phyloP scores from a whole-genome alignment of 2,329 filamentous ascomycete genomes.

The Hirsutella thompsonii region DNA sequence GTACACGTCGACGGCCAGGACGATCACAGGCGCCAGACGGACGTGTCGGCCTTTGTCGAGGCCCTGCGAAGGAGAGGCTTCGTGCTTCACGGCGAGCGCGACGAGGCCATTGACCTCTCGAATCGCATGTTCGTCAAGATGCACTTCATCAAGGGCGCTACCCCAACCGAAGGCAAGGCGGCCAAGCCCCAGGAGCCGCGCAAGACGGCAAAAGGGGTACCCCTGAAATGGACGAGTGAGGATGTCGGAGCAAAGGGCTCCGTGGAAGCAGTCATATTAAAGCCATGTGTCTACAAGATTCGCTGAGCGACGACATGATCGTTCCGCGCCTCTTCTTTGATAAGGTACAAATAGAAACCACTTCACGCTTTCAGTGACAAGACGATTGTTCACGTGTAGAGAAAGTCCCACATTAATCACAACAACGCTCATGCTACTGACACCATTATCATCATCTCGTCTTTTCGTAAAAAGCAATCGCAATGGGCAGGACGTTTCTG shows the following conservation, averaged over 20 bases:
- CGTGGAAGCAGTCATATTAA: conserved; percentile 57
- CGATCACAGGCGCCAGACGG: conserved; percentile 58
- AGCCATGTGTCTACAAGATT: conserved; percentile 93
- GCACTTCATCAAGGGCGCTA: conserved; percentile 78
- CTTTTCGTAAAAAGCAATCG: too few relatives aligned
- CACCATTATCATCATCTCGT: too few relatives aligned
- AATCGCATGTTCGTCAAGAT: conserved; percentile 99
- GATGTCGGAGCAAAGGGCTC: conserved; percentile 47
- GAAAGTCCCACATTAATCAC: too few relatives aligned
- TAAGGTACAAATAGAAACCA: background rate
- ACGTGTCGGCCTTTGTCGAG: conserved; percentile 76
- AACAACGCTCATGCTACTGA: too few relatives aligned
- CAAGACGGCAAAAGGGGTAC: conserved; percentile 33
- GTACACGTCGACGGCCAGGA: conserved; percentile 60
- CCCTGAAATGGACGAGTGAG: conserved; percentile 37
- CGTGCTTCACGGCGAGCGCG: conserved; percentile 55
- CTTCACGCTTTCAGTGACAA: background rate
- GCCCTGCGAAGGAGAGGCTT: conserved; percentile 74
- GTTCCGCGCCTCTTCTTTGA: background rate
- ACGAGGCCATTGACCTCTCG: conserved; percentile 56
- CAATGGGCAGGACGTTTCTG: too few relatives aligned
- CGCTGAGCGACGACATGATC: conserved; percentile 32
- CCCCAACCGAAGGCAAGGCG: conserved; percentile 65
- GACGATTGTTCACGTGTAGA: background rate
- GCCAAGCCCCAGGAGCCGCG: conserved; percentile 43